Evolutionary conservation across 2,329 filamentous ascomycete genomes (phyloP), one percentile per base, ranked within the genome.

Genomic region (Capronia coronata): DNA sequence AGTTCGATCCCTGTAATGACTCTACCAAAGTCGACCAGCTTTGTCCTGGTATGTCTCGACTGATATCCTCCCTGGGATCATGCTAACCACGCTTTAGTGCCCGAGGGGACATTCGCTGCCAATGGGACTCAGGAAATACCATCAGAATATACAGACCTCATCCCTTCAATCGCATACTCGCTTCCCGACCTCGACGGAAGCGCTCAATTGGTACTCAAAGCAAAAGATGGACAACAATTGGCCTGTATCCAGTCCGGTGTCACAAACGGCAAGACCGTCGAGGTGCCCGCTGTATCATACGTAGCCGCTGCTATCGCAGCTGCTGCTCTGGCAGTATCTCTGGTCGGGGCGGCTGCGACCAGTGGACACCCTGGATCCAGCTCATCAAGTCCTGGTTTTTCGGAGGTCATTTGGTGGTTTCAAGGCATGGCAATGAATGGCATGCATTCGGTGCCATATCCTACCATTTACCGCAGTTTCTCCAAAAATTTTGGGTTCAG

Each of bases 381-480:
- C 1, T 76, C 84, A 9, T 74, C 83, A 34, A 93, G 87, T 60
- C 93, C 93, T 21, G 87, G 84, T 46, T 96, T 97, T 65, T 77
- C 76, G 38, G 87, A 96, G 63, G 82, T 94, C 41, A 78, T 95
- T 59, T 82, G 84, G 54, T 94, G 87, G 80, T 95, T 97, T 68
- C 90, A 97, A 69, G 84, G 85, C 43, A 86, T 97, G 75, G 89
- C 93, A 22, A 85, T 93, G 74, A 96, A 93, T 68, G 90, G 93
- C 58, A 97, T 97, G 93, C 76, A 95, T 66, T 94, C 87, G 52
- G 90, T 94, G 61, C 80, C 83, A 61, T 89, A 95, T 59, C 93
- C 93, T 2, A 75, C 80, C 29, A 82, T 97, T 30, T 97, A 97
- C 71, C 81, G 83, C 59, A 91, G 83, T 66, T 98, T 95, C 69